Base-by-base conservation (phyloP, 345 rosid genomes). In the Syzygium grande region DNA sequence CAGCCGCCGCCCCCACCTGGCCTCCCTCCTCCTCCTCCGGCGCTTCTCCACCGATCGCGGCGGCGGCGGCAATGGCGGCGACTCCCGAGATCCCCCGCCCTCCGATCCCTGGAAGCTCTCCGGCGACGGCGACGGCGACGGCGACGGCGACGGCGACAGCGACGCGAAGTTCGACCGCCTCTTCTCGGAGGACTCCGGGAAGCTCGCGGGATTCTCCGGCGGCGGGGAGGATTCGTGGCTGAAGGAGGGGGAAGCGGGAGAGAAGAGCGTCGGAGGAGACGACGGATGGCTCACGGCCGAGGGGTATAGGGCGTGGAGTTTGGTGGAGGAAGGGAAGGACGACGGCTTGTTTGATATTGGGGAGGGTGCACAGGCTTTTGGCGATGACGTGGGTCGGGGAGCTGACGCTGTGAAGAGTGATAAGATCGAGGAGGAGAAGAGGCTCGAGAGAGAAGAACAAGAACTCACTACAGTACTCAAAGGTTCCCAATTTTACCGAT, bases 371-470 rank as follows among this genome's bases (percentile, higher is more conserved):
- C 52, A 84, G 49, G 73, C 80, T 15, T 87, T 68, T 46, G 87
- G 86, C 58, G 94, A 88, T 34, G 59, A 16, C 23, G 43, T 27
- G 85, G 86, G 51, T 85, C 90, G 86, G 85, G 80, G 17, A 27
- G 78, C 22, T 30, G 87, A 29, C 46, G 88, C 51, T 34, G 91
- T 29, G 46, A 90, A 91, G 86, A 92, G 79, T 51, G 90, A 59
- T 52, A 61, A 51, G 86, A 89, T 22, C 13, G 90, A 89, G 86
- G 93, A 90, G 68, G 91, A 94, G 92, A 73, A 93, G 87, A 85
- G 30, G 85, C 93, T 97, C 30, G 89, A 92, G 89, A 88, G 73
- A 53, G 98, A 95, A 88, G 96, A 95, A 93, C 91, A 95, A 54
- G 91, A 92, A 84, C 97, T 96, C 79, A 84, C 89, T 89, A 90